Base-by-base conservation (phyloP, 257 asterid genomes). In the Capsicum pubescens region DNA sequence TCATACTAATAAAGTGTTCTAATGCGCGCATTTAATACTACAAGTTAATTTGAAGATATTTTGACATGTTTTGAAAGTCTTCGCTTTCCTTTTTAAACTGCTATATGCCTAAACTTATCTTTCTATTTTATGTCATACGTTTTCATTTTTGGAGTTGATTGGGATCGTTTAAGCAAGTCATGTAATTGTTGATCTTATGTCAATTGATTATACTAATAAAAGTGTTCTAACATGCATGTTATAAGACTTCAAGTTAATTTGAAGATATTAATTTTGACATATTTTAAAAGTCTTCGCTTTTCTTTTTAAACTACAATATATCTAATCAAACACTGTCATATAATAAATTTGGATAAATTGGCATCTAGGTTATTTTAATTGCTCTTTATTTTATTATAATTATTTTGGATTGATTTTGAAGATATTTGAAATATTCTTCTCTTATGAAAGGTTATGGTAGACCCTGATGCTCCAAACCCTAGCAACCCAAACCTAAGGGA, bases 391-490 rank as follows among this genome's bases (percentile, higher is more conserved):
- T 19, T 48, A 12, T 13, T 48, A 12, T 26, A 26, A 26, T 26
- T 26, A 48, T 48, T 6, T 72, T 21, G 44, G 0, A 19, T 48
- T 64, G 44, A 3, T 4, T 64, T 7, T 67, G 42, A 50, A 74
- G 8, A 74, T 50, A 74, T 13, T 13, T 50, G 46, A 50, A 50
- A 74, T 0, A 0, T 50, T 52, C 14, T 3, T 64, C 17, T 15
- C 7, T 11, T 9, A 19, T 39, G 1, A 7, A 68, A 92, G 96
- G 88, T 91, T 58, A 86, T 92, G 94, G 96, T 92, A 87, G 92
- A 92, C 60, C 96, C 96, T 26, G 96, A 92, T 89, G 96, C 96
- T 78, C 96, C 96, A 9, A 91, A 90, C 79, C 96, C 96, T 6
- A 92, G 94, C 68, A 89, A 90, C 19, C 94, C 96, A 2, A 87